Percentiles rank a stretch among this genome's conserved stretches.
Evolutionary conservation across 176 grass and related monocot species (phyloP).

Genomic region (Metroxylon sagu): DNA sequence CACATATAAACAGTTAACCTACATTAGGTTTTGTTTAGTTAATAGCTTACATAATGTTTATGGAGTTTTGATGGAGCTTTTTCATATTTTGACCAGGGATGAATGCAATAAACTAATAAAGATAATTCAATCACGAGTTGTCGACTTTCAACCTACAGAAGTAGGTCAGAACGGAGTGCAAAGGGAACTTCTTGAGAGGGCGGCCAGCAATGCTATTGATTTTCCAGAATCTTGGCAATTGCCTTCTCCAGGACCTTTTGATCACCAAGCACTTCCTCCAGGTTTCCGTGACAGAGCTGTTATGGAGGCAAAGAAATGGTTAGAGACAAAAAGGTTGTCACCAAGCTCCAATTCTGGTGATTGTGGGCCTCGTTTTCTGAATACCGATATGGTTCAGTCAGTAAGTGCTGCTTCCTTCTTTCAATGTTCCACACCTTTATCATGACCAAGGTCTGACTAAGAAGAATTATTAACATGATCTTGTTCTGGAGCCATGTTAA

Average conservation of each 20-base stretch:
- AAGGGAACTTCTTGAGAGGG: neutral
- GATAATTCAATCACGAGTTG: constrained; percentile 71
- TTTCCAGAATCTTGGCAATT: constrained; percentile 22
- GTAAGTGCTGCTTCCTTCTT: constrained; percentile 14
- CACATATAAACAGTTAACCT: too few species aligned
- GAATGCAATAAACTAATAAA: constrained; percentile 53
- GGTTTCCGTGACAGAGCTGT: constrained; percentile 29
- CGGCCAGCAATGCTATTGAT: constrained; percentile 7
- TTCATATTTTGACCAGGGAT: constrained; percentile 44
- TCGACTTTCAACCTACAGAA: constrained; percentile 39
- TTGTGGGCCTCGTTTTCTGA: constrained; percentile 20
- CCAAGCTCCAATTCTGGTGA: constrained; percentile 9
- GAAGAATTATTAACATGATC: neutral
- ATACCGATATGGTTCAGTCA: constrained; percentile 15
- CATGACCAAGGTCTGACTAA: neutral
- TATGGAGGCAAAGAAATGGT: constrained; percentile 30
- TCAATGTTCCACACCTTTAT: constrained; percentile 5
- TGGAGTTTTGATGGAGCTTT: constrained; percentile 1
- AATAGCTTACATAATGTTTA: too few species aligned
- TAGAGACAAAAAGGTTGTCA: constrained; percentile 21
- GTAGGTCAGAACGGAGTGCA: constrained; percentile 3
- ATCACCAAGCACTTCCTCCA: constrained; percentile 4
- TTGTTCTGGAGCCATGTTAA: neutral
- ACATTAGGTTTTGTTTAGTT: too few species aligned
- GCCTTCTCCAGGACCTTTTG: constrained; percentile 22